A percentile compares a stretch with the other conserved stretches of the same genome.
These are phyloP conservation scores for Amaranthus hypochondriacus DNA, from an alignment of 148 eudicot genomes.

Conservation along the genomic window DNA sequence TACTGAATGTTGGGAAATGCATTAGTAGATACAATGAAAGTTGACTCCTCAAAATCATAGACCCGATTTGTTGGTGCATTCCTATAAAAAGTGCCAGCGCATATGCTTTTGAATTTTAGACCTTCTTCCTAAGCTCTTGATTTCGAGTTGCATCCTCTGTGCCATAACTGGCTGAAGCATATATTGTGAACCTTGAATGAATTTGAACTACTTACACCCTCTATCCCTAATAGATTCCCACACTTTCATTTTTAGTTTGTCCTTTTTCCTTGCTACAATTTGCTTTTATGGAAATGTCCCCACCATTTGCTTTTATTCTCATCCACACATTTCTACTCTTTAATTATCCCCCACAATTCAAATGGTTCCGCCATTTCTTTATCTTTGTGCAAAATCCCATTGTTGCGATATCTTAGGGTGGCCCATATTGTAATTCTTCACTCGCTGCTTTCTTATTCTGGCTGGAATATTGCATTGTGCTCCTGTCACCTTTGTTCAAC, in stretches of 20 bases:
- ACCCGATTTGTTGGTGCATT: background rate
- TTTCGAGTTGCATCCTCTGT: background rate
- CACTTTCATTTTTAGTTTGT: no score
- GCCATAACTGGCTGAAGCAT: background rate
- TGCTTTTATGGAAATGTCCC: no score
- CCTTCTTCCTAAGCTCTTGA: background rate
- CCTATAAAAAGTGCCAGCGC: background rate
- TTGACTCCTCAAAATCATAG: background rate
- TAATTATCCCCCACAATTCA: no score
- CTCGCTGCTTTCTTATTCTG: background rate
- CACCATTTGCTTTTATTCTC: no score
- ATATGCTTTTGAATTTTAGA: background rate
- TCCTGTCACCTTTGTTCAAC: background rate
- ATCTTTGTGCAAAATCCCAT: no score
- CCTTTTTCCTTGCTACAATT: no score
- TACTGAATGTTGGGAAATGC: no score
- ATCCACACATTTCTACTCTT: no score
- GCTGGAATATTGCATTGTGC: background rate
- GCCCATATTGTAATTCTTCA: background rate
- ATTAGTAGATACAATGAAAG: no score
- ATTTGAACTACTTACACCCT: background rate
- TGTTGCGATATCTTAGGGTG: no score
- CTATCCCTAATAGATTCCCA: background rate
- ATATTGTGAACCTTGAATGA: background rate
- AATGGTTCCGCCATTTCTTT: no score